Evolutionary conservation across 2,329 filamentous ascomycete genomes (phyloP).

Genomic region (Lachnellula arida): DNA sequence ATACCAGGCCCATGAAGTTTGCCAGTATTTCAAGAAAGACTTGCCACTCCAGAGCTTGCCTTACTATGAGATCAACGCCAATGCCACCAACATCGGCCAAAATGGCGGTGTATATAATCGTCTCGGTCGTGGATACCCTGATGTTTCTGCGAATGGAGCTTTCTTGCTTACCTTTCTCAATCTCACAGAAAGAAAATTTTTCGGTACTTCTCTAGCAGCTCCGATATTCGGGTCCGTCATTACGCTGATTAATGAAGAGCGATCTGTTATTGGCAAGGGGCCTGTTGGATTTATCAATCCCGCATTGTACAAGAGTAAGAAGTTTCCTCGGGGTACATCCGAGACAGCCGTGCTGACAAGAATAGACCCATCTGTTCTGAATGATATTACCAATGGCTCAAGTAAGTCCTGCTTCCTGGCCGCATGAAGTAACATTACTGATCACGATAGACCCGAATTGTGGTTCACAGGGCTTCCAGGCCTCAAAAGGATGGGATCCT

Average conservation of each 20-base stretch:
- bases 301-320: slow-evolving; percentile 33
- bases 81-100: slow-evolving; percentile 42
- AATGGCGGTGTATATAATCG: slow-evolving; percentile 29
- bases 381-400: not conserved
- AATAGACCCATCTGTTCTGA: not conserved
- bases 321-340: slow-evolving; percentile 31
- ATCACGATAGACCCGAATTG: not conserved
- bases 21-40: slow-evolving; percentile 34
- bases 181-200: slow-evolving; percentile 34
- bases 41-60: not conserved
- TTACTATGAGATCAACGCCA: slow-evolving; percentile 33
- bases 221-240: slow-evolving; percentile 54
- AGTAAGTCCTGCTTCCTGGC: not conserved
- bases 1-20: slow-evolving; percentile 41
- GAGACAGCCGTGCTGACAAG: not conserved
- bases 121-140: slow-evolving; percentile 43
- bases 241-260: slow-evolving; percentile 55
- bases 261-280: slow-evolving; percentile 44
- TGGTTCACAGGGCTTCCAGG: not conserved
- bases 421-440: not conserved
- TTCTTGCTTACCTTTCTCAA: slow-evolving; percentile 42
- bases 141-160: slow-evolving; percentile 50
- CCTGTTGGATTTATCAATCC: slow-evolving; percentile 38
- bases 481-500: not conserved
- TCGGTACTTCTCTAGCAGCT: slow-evolving; percentile 47